These are phyloP conservation scores for Phytophthora aleatoria DNA, from an alignment of 352 stramenopile genomes.

Conservation along the genomic window DNA sequence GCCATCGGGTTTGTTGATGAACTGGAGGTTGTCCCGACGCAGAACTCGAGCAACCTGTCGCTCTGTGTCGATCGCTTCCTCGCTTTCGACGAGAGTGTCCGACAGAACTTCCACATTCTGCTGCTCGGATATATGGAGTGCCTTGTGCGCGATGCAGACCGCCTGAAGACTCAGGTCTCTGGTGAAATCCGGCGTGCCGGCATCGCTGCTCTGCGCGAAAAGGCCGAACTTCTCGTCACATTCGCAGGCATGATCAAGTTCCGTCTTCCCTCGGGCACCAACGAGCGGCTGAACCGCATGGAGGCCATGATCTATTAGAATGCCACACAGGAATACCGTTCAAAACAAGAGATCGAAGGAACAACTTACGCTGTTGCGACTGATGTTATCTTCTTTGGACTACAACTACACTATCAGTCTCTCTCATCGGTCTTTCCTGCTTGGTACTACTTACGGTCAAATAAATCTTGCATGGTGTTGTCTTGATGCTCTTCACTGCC, in stretches of 20 bases:
- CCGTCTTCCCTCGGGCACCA: constrained; percentile 77
- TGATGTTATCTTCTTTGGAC: constrained; percentile 17
- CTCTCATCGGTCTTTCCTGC: constrained; percentile 18
- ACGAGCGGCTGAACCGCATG: constrained; percentile 87
- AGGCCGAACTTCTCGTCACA: constrained; percentile 84
- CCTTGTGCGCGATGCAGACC: constrained; percentile 82
- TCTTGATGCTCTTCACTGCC: constrained; percentile 8
- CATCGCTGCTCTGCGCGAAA: constrained; percentile 61
- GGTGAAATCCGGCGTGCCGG: constrained; percentile 57
- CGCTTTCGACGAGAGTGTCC: constrained; percentile 78
- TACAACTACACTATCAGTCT: constrained; percentile 38
- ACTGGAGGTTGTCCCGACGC: constrained; percentile 70
- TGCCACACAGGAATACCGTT: not conserved
- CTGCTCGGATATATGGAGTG: constrained; percentile 89
- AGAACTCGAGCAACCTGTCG: constrained; percentile 59
- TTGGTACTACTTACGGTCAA: constrained; percentile 18
- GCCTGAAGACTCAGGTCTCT: constrained; percentile 68
- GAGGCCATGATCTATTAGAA: constrained; percentile 88
- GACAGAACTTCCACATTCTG: constrained; percentile 86
- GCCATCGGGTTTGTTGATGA: constrained; percentile 87
- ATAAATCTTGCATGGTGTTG: constrained; percentile 36
- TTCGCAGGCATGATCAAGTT: constrained; percentile 92
- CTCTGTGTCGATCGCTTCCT: constrained; percentile 86
- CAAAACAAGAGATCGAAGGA: constrained; percentile 1
- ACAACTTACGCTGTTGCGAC: constrained; percentile 19